A percentile compares a stretch with the other conserved stretches of the same genome.
Evolutionary conservation across 106 monocot species (phyloP).

Genomic region (Platanthera guangdongensis): DNA sequence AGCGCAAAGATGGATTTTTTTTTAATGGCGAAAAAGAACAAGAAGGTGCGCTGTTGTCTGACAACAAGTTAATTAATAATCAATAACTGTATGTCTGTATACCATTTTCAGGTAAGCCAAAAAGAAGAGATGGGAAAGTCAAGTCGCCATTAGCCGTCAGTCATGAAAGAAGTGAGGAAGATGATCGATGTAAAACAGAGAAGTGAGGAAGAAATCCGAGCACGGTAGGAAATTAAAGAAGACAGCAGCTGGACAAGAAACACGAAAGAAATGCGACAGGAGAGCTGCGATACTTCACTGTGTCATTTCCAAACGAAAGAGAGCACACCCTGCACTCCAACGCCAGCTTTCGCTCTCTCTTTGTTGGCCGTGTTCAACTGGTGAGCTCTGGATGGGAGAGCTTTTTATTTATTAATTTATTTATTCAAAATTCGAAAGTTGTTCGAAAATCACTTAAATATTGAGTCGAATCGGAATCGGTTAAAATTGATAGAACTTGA

Average conservation of each 20-base stretch:
- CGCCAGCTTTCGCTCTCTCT: background rate
- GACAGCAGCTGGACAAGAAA: background rate
- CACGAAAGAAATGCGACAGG: background rate
- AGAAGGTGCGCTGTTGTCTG: background rate
- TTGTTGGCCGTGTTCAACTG: too few relatives aligned
- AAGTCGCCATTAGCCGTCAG: slow-evolving; percentile 1
- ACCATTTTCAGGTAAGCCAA: background rate
- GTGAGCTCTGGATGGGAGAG: background rate
- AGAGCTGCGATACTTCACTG: background rate
- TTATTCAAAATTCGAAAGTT: too few relatives aligned
- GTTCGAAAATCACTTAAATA: too few relatives aligned
- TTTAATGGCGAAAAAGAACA: background rate
- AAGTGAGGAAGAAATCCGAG: background rate
- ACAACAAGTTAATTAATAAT: background rate
- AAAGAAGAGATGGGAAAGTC: background rate
- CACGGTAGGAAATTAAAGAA: background rate
- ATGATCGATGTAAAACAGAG: background rate
- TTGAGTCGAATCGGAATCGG: too few relatives aligned
- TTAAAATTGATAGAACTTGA: too few relatives aligned
- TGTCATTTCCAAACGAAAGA: background rate
- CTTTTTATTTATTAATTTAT: background rate
- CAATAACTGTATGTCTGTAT: background rate
- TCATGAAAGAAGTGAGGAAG: background rate
- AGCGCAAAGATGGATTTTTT: background rate
- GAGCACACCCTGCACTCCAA: background rate